Base-by-base conservation (phyloP, 495 filamentous ascomycete species). In the Halenospora varia region DNA sequence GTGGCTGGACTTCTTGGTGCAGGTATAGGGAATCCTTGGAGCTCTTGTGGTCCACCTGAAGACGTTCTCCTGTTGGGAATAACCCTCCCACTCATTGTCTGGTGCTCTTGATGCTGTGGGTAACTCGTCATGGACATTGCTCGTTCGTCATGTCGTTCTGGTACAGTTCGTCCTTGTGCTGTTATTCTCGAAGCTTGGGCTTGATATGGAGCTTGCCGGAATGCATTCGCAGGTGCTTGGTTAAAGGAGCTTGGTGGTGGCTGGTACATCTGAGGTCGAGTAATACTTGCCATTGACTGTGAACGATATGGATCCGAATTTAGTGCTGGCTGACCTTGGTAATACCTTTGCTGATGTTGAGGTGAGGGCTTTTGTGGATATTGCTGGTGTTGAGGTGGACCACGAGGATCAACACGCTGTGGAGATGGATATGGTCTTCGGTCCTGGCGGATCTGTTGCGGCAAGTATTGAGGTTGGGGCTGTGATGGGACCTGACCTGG, bases 121-220 rank as follows among this genome's bases (percentile, higher is more conserved):
- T 96, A 96, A 2, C 88, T 88, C 15, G 86, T 92, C 84, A 99
- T 85, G 24, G 93, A 96, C 94, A 97, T 97, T 49, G 94, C 84
- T 49, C 95, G 82, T 66, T 97, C 92, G 66, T 97, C 86, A 66
- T 94, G 88, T 48, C 91, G 82, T 62, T 96, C 92, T 6, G 95
- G 95, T 1, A 99, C 90, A 23, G 90, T 72, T 51, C 95, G 82
- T 15, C 95, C 95, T 68, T 96, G 89, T 1, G 89, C 89, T 20
- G 92, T 95, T 24, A 92, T 97, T 66, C 90, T 81, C 29, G 89
- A 85, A 53, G 75, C 67, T 19, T 75, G 68, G 18, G 62, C 74
- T 55, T 81, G 75, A 71, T 94, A 91, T 18, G 83, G 85, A 35
- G 88, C 82, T 52, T 90, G 85, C 23, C 91, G 85, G 63, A 91